Evolutionary conservation across 345 rosid species (phyloP).

Genomic region (Gossypium sturtianum): DNA sequence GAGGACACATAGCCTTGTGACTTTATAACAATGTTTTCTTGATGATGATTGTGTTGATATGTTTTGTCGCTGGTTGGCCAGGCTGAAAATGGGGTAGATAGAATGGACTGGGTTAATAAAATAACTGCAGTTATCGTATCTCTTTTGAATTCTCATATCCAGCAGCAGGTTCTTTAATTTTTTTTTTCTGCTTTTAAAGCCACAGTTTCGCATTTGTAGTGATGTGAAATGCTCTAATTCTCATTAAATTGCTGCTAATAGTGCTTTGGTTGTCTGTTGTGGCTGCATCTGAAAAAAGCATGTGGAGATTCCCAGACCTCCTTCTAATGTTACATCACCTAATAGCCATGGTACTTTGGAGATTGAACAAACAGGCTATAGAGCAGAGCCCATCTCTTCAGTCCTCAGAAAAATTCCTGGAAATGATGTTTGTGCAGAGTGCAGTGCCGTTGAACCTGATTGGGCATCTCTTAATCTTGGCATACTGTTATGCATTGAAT

Average conservation of each 20-base stretch:
- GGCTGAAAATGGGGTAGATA: slow-evolving; percentile 89
- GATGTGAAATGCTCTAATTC: neutral
- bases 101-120: slow-evolving; percentile 80
- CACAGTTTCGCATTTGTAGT: neutral
- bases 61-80: slow-evolving; percentile 22
- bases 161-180: slow-evolving; percentile 52
- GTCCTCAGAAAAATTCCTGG: slow-evolving; percentile 68
- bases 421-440: slow-evolving; percentile 77
- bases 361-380: slow-evolving; percentile 23
- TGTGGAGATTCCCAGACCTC: slow-evolving; percentile 28
- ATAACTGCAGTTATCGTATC: slow-evolving; percentile 67
- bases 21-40: neutral
- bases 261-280: slow-evolving; percentile 23
- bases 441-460: slow-evolving; percentile 68
- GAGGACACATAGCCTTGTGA: neutral
- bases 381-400: slow-evolving; percentile 36
- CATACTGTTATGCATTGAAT: slow-evolving; percentile 72
- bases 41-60: neutral
- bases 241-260: neutral
- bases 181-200: neutral
- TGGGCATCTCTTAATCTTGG: slow-evolving; percentile 97
- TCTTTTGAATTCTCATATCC: slow-evolving; percentile 58
- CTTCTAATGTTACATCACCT: slow-evolving; percentile 26
- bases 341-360: slow-evolving; percentile 19
- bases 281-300: slow-evolving; percentile 37